phyloP scores from a whole-genome alignment of 768 basidiomycete species.

The Serendipita sp. region DNA sequence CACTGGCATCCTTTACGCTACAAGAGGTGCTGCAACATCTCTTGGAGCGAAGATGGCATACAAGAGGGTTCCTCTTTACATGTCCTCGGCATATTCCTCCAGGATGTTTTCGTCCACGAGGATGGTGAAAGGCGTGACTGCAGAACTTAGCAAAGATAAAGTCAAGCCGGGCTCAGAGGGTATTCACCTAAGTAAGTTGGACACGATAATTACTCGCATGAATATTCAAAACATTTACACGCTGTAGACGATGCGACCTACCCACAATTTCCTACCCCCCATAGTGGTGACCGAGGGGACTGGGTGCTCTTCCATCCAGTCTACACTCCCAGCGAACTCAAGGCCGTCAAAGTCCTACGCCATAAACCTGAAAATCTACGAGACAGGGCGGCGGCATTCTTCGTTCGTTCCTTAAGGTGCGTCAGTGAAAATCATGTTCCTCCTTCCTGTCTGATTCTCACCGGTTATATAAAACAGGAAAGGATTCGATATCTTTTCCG shows the following conservation, averaged over 20 bases:
- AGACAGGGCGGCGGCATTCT: constrained; percentile 20
- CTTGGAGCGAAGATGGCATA: no score
- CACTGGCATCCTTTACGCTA: neutral
- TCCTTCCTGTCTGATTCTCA: neutral
- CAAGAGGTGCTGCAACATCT: neutral
- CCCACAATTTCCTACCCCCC: neutral
- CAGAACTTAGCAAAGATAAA: neutral
- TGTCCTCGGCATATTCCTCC: no score
- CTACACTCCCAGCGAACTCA: constrained; percentile 59
- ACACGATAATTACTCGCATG: neutral
- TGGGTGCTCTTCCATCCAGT: constrained; percentile 94
- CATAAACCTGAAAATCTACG: constrained; percentile 39
- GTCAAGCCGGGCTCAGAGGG: neutral
- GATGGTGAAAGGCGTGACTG: neutral
- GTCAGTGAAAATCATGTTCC: constrained; percentile 2
- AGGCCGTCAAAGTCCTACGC: constrained; percentile 55
- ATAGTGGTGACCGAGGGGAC: constrained; percentile 12
- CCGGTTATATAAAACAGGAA: constrained; percentile 23
- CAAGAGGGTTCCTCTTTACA: no score
- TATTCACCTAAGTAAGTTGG: neutral
- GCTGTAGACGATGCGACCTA: neutral
- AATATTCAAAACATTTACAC: neutral
- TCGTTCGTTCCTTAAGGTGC: constrained; percentile 3
- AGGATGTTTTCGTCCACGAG: neutral
- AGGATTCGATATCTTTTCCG: constrained; percentile 69